These are phyloP conservation scores for Pichia norvegensis DNA, from an alignment of 1,139 yeast genomes.

Conservation along the genomic window DNA sequence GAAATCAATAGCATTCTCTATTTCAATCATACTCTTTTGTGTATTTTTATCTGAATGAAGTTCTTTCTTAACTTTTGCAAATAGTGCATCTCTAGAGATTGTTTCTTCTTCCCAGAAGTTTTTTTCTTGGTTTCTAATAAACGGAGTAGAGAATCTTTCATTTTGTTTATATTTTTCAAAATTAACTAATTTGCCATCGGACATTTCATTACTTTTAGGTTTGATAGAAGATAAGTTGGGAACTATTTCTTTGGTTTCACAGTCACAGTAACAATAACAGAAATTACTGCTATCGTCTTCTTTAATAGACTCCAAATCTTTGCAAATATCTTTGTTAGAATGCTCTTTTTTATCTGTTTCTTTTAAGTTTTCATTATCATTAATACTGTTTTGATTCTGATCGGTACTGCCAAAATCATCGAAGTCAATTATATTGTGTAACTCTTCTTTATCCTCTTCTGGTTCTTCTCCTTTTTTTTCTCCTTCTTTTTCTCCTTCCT, in stretches of 20 bases:
- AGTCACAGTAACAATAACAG: background rate
- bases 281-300: background rate
- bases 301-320: background rate
- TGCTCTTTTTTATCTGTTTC: no score
- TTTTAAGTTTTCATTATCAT: no score
- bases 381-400: no score
- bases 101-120: slow-evolving; percentile 10
- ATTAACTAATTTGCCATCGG: no score
- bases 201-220: background rate
- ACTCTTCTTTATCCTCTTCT: no score
- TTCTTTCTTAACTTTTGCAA: background rate
- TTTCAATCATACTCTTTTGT: background rate
- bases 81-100: slow-evolving; percentile 3
- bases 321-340: background rate
- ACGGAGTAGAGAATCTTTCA: background rate
- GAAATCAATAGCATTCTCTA: slow-evolving; percentile 13
- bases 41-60: background rate
- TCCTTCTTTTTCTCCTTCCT: background rate
- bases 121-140: background rate
- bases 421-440: no score
- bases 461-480: no score
- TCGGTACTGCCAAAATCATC: no score
- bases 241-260: background rate
- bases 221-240: background rate
- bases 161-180: no score